These are phyloP conservation scores for Graphilbum sp. DNA, from an alignment of 2,329 filamentous ascomycete species.

Conservation along the genomic window DNA sequence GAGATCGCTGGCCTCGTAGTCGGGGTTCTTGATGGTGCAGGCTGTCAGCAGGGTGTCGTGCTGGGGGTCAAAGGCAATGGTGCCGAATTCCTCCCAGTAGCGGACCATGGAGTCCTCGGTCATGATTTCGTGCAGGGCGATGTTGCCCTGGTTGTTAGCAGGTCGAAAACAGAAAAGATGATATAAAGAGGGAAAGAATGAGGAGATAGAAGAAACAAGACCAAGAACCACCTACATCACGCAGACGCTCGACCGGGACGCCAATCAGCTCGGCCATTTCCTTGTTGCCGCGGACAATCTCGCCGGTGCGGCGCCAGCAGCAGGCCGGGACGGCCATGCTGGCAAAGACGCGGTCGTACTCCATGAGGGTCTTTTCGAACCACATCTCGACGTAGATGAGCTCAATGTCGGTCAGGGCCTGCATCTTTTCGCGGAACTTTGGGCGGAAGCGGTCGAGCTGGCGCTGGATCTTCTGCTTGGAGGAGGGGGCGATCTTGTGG, in stretches of 20 bases:
- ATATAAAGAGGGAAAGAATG: conserved; percentile 2
- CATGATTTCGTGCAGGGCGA: conserved; percentile 89
- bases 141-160: conserved; percentile 81
- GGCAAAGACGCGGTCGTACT: conserved; percentile 95
- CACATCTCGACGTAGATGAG: conserved; percentile 96
- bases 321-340: conserved; percentile 98
- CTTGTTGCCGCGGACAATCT: conserved; percentile 94
- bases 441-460: conserved; percentile 88
- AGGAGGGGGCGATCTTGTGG: conserved; percentile 57
- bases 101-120: conserved; percentile 88
- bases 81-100: conserved; percentile 98
- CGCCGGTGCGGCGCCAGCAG: conserved; percentile 89
- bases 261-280: conserved; percentile 97
- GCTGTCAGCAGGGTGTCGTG: conserved; percentile 94
- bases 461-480: conserved; percentile 78
- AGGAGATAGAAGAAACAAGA: too few species aligned
- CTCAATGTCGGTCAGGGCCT: conserved; percentile 82
- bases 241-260: conserved; percentile 74
- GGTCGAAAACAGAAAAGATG: background rate
- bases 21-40: conserved; percentile 75
- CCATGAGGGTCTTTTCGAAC: conserved; percentile 93
- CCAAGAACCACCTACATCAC: conserved; percentile 58
- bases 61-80: conserved; percentile 84
- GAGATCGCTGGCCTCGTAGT: conserved; percentile 45
- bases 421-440: conserved; percentile 90